Conservation (phyloP, 768 basidiomycete genomes). For the Boletus coccyginus region DNA sequence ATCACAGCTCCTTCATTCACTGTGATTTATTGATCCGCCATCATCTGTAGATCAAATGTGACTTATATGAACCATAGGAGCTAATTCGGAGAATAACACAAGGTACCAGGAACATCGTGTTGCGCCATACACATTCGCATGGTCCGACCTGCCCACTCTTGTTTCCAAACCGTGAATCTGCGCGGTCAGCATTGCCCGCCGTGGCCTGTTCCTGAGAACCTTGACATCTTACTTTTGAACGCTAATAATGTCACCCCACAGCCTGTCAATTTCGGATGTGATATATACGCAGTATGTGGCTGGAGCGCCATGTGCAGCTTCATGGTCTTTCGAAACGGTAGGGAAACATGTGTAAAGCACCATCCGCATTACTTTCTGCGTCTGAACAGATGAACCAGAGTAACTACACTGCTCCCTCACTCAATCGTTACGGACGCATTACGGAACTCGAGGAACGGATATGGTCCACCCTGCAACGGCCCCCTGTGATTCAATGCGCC, state of each 20-base stretch:
- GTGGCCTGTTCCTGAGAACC: neutral
- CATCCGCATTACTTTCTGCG: neutral
- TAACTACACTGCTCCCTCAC: neutral
- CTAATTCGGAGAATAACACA: neutral
- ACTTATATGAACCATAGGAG: too few species aligned
- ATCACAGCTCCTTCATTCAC: neutral
- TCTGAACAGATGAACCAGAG: neutral
- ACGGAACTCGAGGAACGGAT: conserved; percentile 29
- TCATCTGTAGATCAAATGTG: neutral
- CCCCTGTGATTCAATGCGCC: neutral
- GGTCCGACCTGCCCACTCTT: neutral
- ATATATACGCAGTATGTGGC: too few species aligned
- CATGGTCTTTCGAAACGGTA: too few species aligned
- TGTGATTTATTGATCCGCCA: neutral
- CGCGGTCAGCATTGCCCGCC: conserved; percentile 1
- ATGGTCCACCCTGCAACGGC: conserved; percentile 18
- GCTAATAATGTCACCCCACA: neutral
- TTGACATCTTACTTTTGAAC: neutral
- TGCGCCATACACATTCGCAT: neutral
- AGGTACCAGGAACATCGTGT: neutral
- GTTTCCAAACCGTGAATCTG: too few species aligned
- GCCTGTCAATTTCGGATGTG: too few species aligned
- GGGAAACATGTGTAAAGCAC: neutral
- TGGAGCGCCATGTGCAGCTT: neutral
- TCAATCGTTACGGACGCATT: conserved; percentile 21